These are phyloP conservation scores for Urochloa ruziziensis DNA, from an alignment of 176 grass and related monocot genomes.

Conservation along the genomic window DNA sequence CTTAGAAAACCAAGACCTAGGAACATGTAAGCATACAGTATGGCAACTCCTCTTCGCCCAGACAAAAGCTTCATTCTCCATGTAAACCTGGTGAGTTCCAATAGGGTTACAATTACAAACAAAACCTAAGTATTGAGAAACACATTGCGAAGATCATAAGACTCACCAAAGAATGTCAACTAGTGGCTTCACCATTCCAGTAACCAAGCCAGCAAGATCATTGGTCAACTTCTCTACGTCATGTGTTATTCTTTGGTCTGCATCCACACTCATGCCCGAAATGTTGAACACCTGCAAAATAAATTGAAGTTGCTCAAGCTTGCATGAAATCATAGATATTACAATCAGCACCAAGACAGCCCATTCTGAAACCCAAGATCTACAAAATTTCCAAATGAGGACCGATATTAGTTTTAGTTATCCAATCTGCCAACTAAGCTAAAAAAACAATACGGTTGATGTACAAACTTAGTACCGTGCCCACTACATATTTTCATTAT, in stretches of 20 bases:
- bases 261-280: slow-evolving; percentile 74
- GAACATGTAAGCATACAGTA: slow-evolving; percentile 94
- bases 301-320: background rate
- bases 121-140: slow-evolving; percentile 6
- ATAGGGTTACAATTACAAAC: slow-evolving; percentile 26
- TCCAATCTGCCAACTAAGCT: background rate
- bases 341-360: background rate
- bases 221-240: slow-evolving; percentile 92
- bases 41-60: slow-evolving; percentile 87
- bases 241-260: slow-evolving; percentile 96
- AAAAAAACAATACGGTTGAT: background rate
- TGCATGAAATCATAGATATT: background rate
- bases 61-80: slow-evolving; percentile 99
- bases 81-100: slow-evolving; percentile 78
- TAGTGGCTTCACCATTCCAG: slow-evolving; percentile 94
- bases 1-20: slow-evolving; percentile 95
- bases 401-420: background rate
- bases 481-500: background rate
- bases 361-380: background rate
- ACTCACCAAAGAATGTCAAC: slow-evolving; percentile 96
- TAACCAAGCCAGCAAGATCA: slow-evolving; percentile 92
- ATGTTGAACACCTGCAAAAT: slow-evolving; percentile 74
- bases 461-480: background rate
- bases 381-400: background rate
- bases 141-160: background rate